Evolutionary conservation across 192 early-diverging fungal species (phyloP), one percentile per base, ranked within the genome.

Genomic region (Gorgonomyces haynaldii): DNA sequence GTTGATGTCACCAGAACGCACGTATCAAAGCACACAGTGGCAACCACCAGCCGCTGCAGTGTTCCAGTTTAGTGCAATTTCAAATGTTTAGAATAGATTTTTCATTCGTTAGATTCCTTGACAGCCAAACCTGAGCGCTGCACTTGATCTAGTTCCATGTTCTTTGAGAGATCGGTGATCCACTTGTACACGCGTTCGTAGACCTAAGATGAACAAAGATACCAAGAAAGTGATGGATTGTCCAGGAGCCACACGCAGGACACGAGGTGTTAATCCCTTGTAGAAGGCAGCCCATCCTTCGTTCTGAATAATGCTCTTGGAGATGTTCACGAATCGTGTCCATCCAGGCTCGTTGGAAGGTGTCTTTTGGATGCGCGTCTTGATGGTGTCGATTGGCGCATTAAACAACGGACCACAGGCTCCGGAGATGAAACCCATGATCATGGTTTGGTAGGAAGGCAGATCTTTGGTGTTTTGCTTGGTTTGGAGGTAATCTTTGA

Each of bases 201-300:
- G 21, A 61, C 57, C 46, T 49, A 26, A 22, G 16, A 25, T 29
- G 20, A 28, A 35, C 22, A 52, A 44, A 27, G 36, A 53, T 27
- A 95, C 88, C 73, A 91, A 87, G 62, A 98, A 98, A 2, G 88
- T 93, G 62, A 98, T 85, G 31, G 90, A 89, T 59, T 98, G 91
- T 37, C 94, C 94, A 9, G 91, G 90, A 21, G 91, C 94, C 6
- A 98, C 91, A 50, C 94, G 76, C 59, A 98, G 66, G 4, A 98
- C 68, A 42, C 91, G 81, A 24, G 94, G 91, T 1, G 88, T 87
- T 12, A 93, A 61, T 37, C 94, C 94, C 68, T 89, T 87, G 70
- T 98, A 98, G 64, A 98, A 96, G 1, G 91, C 91, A 31, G 62
- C 60, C 66, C 72, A 84, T 20, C 94, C 94, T 66, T 97, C 90